Percentiles rank a stretch among this genome's conserved stretches.
Conservation (phyloP, 768 basidiomycete species). For the Exsudoporus frostii region DNA sequence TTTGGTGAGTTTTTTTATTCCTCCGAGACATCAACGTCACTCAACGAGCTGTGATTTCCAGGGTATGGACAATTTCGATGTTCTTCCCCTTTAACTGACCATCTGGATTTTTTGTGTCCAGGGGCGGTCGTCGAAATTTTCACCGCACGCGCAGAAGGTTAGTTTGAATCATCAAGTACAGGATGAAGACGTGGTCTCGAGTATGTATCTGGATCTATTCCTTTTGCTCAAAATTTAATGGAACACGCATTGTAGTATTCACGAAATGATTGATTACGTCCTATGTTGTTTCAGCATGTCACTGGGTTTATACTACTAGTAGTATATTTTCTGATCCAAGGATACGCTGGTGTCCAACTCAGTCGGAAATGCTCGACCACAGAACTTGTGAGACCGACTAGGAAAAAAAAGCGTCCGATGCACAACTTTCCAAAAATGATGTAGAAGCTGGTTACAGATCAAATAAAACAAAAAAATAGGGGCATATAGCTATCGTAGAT, state of each 20-base stretch:
- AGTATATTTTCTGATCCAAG: background rate
- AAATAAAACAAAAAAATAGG: too few species aligned
- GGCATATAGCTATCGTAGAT: too few species aligned
- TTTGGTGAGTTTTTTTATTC: conserved; percentile 63
- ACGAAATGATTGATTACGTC: conserved; percentile 23
- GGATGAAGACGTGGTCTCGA: conserved; percentile 87
- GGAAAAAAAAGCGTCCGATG: background rate
- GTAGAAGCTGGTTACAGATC: too few species aligned
- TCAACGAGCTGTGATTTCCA: conserved; percentile 8
- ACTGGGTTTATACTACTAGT: background rate
- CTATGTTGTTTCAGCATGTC: background rate
- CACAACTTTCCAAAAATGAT: too few species aligned
- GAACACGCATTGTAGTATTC: conserved; percentile 21
- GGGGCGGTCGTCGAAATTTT: conserved; percentile 94
- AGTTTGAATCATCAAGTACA: conserved; percentile 79
- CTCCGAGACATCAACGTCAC: background rate
- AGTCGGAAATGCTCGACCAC: background rate
- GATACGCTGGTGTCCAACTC: too few species aligned
- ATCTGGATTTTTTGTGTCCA: conserved; percentile 22
- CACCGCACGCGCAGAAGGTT: conserved; percentile 92
- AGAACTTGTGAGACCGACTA: background rate
- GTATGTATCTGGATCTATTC: conserved; percentile 44
- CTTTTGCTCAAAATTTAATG: background rate
- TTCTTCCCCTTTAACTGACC: background rate
- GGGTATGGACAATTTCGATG: conserved; percentile 20